Evolutionary conservation across 2,329 filamentous ascomycete genomes (phyloP).

Genomic region (Endocalyx cinctus): DNA sequence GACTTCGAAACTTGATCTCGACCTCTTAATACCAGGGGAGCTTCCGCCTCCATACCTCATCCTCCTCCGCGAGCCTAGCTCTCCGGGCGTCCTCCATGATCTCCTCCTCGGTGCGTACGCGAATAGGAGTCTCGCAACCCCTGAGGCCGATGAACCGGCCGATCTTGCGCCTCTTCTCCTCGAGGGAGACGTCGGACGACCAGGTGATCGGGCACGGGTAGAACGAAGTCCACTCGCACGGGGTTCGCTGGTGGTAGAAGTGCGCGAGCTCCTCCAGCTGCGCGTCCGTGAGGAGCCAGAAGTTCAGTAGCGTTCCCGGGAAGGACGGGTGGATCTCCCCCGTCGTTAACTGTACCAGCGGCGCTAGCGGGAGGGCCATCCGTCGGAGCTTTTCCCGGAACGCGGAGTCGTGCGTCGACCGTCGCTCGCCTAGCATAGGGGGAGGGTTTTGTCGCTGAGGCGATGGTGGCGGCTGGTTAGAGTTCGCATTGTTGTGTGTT

Average conservation of each 20-base stretch:
- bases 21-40: conserved; percentile 30
- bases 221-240: conserved; percentile 45
- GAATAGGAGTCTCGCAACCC: conserved; percentile 51
- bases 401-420: conserved; percentile 41
- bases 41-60: conserved; percentile 47
- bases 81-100: conserved; percentile 17
- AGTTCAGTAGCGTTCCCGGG: conserved; percentile 62
- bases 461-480: conserved; percentile 9
- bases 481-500: conserved; percentile 13
- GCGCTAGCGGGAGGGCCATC: conserved; percentile 61
- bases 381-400: conserved; percentile 59
- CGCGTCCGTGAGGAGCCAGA: conserved; percentile 67
- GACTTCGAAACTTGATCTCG: too few relatives aligned
- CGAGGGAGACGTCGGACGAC: conserved; percentile 46
- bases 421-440: conserved; percentile 26
- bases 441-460: neutral
- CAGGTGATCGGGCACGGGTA: conserved; percentile 69
- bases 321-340: conserved; percentile 62
- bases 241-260: conserved; percentile 69
- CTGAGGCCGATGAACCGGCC: conserved; percentile 69
- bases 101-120: conserved; percentile 26
- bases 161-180: conserved; percentile 68
- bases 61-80: conserved; percentile 31
- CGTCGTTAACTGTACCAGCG: conserved; percentile 59
- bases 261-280: conserved; percentile 66